phyloP scores from a whole-genome alignment of 179 eudicot genomes.

The Heliamphora pulchella region DNA sequence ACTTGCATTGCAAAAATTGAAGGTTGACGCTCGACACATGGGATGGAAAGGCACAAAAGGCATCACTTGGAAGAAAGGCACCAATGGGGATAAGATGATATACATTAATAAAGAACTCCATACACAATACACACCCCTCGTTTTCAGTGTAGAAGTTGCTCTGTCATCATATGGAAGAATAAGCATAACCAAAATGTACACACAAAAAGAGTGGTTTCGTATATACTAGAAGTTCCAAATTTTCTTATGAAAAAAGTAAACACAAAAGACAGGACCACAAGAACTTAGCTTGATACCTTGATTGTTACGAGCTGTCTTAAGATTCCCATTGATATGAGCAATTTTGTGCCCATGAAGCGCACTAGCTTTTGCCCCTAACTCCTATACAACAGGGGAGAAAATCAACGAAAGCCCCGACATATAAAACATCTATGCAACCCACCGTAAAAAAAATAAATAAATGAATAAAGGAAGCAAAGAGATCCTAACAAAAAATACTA shows the following conservation, averaged over 20 bases:
- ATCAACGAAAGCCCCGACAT: neutral
- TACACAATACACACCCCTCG: neutral
- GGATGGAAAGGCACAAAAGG: neutral
- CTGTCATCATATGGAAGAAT: neutral
- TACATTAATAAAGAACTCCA: neutral
- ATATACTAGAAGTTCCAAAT: neutral
- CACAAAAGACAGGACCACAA: neutral
- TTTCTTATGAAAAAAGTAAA: no score
- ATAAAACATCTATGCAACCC: no score
- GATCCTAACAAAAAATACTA: constrained; percentile 7
- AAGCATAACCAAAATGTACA: neutral
- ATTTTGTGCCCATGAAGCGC: constrained; percentile 38
- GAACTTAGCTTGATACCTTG: constrained; percentile 29
- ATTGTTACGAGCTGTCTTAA: constrained; percentile 17
- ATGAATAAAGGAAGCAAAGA: constrained; percentile 5
- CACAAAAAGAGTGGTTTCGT: neutral
- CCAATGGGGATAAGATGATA: no score
- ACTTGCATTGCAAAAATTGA: neutral
- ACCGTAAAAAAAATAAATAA: neutral
- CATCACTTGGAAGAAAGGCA: neutral
- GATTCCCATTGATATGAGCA: constrained; percentile 22
- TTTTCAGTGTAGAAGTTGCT: neutral
- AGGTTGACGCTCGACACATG: neutral
- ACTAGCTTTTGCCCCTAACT: constrained; percentile 48
- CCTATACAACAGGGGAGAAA: neutral